Conservation (phyloP, 2,329 filamentous ascomycete species). For the Dactylellina parvicollis region DNA sequence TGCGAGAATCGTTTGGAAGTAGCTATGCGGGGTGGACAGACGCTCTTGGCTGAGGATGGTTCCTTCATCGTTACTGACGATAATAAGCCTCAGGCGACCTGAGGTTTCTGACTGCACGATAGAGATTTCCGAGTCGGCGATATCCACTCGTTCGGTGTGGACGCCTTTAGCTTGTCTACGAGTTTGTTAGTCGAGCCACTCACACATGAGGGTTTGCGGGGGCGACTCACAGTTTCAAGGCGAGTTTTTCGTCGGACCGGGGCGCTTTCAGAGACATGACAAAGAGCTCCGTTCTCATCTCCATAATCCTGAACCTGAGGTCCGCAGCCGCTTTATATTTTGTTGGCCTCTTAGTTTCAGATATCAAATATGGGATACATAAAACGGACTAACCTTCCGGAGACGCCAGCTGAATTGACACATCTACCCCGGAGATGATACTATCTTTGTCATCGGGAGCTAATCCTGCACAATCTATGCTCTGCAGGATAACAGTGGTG, state of each 20-base stretch:
- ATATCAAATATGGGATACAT: background rate
- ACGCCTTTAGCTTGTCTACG: conserved; percentile 8
- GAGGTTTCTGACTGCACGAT: conserved; percentile 6
- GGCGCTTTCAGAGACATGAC: conserved; percentile 14
- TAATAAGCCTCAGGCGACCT: conserved; percentile 11
- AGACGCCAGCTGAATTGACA: background rate
- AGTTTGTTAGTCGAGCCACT: background rate
- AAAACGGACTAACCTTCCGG: background rate
- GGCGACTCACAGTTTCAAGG: conserved; percentile 23
- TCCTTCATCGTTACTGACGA: conserved; percentile 9
- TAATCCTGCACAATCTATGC: conserved; percentile 1
- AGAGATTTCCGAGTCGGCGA: conserved; percentile 16
- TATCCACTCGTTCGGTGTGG: conserved; percentile 18
- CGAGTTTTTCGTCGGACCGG: conserved; percentile 9
- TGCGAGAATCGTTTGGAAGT: background rate
- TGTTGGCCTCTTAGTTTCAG: background rate
- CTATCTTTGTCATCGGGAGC: background rate
- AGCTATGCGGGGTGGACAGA: background rate
- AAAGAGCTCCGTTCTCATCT: conserved; percentile 23
- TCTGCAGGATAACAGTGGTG: background rate
- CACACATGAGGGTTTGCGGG: too few relatives aligned
- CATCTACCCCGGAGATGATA: conserved; percentile 2
- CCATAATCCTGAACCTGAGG: background rate
- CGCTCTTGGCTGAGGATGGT: conserved; percentile 26
- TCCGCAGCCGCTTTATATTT: background rate